phyloP scores from a whole-genome alignment of 805 yeast species.

The Candida xyloterini region DNA sequence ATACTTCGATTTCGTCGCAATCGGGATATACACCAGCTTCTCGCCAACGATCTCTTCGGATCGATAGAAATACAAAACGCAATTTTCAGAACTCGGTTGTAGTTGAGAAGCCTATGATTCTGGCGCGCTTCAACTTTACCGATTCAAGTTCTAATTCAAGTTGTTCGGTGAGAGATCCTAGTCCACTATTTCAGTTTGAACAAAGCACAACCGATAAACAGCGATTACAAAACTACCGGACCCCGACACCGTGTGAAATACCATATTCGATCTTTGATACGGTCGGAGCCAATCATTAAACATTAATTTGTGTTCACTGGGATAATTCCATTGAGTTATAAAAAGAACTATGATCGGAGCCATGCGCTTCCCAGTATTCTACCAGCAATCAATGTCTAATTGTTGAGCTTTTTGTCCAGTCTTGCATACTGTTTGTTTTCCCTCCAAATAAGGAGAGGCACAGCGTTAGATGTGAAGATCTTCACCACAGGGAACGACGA shows the following conservation, averaged over 20 bases:
- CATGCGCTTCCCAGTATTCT: not conserved
- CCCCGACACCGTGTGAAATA: conserved; percentile 10
- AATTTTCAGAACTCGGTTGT: conserved; percentile 6
- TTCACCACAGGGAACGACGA: conserved; percentile 59
- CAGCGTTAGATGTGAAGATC: conserved; percentile 57
- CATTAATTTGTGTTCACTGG: not conserved
- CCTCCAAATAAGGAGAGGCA: conserved; percentile 53
- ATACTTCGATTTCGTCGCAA: conserved; percentile 7
- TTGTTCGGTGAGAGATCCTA: conserved; percentile 6
- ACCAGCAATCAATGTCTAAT: conserved; percentile 3
- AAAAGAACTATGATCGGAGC: conserved; percentile 7
- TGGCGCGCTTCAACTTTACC: conserved; percentile 9
- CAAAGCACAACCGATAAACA: conserved; percentile 2
- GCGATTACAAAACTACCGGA: conserved; percentile 8
- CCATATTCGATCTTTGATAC: conserved; percentile 18
- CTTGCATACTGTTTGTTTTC: conserved; percentile 34
- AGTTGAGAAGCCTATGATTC: conserved; percentile 7
- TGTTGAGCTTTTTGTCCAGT: conserved; percentile 16
- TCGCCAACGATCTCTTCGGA: conserved; percentile 8
- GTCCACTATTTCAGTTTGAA: conserved; percentile 12
- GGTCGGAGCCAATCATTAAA: conserved; percentile 3
- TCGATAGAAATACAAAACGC: conserved; percentile 8
- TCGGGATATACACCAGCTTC: conserved; percentile 1
- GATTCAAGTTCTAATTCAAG: conserved; percentile 4
- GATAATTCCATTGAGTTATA: conserved; percentile 6